Base-by-base conservation (phyloP, 495 filamentous ascomycete genomes). In the Oleoguttula mirabilis region DNA sequence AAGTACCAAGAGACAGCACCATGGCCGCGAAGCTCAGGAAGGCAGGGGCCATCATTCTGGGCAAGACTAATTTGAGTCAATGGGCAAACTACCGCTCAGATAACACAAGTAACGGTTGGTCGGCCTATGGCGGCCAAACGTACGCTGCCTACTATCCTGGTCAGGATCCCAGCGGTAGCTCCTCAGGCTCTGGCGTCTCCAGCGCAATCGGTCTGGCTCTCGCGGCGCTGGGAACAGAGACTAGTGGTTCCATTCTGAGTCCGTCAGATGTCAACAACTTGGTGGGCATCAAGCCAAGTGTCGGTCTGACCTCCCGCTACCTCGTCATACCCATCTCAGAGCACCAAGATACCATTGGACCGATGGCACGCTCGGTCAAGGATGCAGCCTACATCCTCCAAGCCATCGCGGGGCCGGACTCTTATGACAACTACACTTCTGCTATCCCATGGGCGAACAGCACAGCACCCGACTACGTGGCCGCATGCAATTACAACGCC, bases 321-420 rank as follows among this genome's bases (percentile, higher is more conserved):
- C 61, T 76, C 16, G 75, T 80, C 14, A 71, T 82, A 20, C 79
- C 79, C 14, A 69, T 80, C 39, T 69, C 62, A 25, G 58, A 73
- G 54, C 71, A 68, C 47, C 75, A 77, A 54, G 79, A 82, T 49
- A 81, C 76, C 0, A 62, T 80, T 20, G 79, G 78, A 0, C 75
- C 78, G 0, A 72, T 82, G 66, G 70, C 77, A 10, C 57, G 73
- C 12, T 75, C 68, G 1, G 77, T 84, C 43, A 73, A 69, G 48
- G 79, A 84, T 51, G 78, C 77, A 0, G 77, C 79, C 0, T 69
- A 73, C 41, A n/a, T 81, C 3, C 66, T 84, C 17, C 65, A 74
- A 50, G 72, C 68, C 14, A 79, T 82, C 28, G 75, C 71, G 0
- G 75, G 77, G 1, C 45, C 50, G 19, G 75, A 80, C 51, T 17